Percentiles rank a stretch among this genome's conserved stretches.
phyloP scores from a whole-genome alignment of 495 filamentous ascomycete species.

The Bryoglossum gracile region DNA sequence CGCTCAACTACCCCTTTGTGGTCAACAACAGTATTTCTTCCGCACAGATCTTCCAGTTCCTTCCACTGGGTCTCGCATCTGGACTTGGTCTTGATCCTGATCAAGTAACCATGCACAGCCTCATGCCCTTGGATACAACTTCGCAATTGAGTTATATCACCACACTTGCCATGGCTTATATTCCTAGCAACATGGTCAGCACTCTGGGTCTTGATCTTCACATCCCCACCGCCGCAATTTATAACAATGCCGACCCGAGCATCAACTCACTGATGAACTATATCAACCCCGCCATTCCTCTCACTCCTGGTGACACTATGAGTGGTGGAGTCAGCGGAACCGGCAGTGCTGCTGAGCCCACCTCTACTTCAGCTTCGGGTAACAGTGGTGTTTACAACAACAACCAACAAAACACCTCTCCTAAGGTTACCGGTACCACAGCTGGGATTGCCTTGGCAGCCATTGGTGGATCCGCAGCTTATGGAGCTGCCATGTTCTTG shows the following conservation, averaged over 20 bases:
- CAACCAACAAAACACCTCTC: slow-evolving; percentile 31
- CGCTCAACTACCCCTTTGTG: slow-evolving; percentile 79
- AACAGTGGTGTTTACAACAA: slow-evolving; percentile 34
- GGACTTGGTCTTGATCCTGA: slow-evolving; percentile 45
- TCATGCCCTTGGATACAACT: slow-evolving; percentile 73
- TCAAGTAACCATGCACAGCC: slow-evolving; percentile 59
- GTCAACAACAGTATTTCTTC: slow-evolving; percentile 59
- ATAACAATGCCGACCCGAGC: slow-evolving; percentile 53
- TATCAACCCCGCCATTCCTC: slow-evolving; percentile 79
- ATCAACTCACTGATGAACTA: slow-evolving; percentile 64
- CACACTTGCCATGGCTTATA: slow-evolving; percentile 68
- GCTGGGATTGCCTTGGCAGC: slow-evolving; percentile 76
- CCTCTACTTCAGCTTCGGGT: slow-evolving; percentile 20
- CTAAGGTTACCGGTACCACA: slow-evolving; percentile 62
- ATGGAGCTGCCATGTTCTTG: slow-evolving; percentile 98
- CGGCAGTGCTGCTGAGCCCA: slow-evolving; percentile 15
- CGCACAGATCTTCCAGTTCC: slow-evolving; percentile 77
- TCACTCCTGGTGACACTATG: slow-evolving; percentile 51
- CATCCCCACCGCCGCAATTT: slow-evolving; percentile 62
- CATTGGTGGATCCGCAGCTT: slow-evolving; percentile 75
- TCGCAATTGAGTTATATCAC: slow-evolving; percentile 67
- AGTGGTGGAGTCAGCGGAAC: slow-evolving; percentile 27
- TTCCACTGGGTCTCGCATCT: slow-evolving; percentile 68
- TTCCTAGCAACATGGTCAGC: slow-evolving; percentile 59
- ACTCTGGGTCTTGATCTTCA: slow-evolving; percentile 56